Base-by-base conservation (phyloP, 768 basidiomycete genomes). In the Pleurotus platypus region DNA sequence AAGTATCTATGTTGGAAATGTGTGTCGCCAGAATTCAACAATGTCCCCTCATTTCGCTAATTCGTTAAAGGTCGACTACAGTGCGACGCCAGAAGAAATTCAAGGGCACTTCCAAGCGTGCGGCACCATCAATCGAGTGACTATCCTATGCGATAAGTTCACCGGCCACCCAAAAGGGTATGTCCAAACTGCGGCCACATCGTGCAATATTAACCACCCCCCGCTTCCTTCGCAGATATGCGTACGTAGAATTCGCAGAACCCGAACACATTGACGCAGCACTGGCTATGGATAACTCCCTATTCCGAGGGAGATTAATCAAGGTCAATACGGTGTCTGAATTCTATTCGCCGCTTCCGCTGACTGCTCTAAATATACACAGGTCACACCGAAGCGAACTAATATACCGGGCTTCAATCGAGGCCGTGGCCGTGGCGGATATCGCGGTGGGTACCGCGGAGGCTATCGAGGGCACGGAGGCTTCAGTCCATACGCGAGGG, bases 81-180 rank as follows among this genome's bases (percentile, higher is more conserved):
- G 86, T 54, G 90, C 96, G 9, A 97, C 97, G 13, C 97, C 97
- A 15, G 97, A 98, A 73, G 97, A 99, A 70, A 94, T 99, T 49
- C 97, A 98, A 75, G 85, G 80, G 15, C 96, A 98, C 71, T 99
- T 99, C 76, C 91, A 94, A 69, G 88, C 95, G 13, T 98, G 95
- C 67, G 97, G 97, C 5, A 93, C 91, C 13, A 99, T 99, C 73
- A 99, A 99, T 75, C 86, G 97, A 64, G 94, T 99, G 43, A 99
- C 97, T 0, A 99, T 99, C 67, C 86, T 99, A 26, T 98, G 96
- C 72, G 97, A 99, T 82, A 98, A 98, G 76, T 98, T 96, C 73
- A 98, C 96, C 20, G 97, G 97, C 48, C 95, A 98, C 75, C 96
- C 97, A 47, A 98, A 98, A 84, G 97, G 97, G 94, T 94, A 62